Conservation (phyloP, 2,329 filamentous ascomycete species). For the Alternaria angustiovoidea region DNA sequence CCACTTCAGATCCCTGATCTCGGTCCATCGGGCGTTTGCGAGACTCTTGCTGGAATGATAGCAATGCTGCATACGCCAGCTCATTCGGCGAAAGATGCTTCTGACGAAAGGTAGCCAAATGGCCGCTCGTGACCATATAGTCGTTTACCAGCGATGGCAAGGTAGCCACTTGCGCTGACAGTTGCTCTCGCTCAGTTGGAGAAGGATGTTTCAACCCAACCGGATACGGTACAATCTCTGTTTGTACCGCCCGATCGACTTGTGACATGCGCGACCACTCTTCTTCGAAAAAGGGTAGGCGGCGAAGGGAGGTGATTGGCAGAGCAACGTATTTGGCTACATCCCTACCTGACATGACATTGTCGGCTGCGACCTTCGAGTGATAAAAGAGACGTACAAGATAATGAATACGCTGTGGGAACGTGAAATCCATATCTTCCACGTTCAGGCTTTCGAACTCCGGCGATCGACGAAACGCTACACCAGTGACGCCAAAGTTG, state of each 20-base stretch:
- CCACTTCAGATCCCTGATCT: background rate
- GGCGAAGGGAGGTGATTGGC: background rate
- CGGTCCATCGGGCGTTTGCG: background rate
- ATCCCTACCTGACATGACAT: conserved; percentile 6
- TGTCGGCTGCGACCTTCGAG: conserved; percentile 3
- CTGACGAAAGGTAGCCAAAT: background rate
- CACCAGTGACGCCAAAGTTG: background rate
- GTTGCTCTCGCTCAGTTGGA: background rate
- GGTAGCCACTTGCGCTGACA: background rate
- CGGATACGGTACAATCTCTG: background rate
- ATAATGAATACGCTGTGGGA: conserved; percentile 11
- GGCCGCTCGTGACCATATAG: background rate
- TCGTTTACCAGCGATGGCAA: background rate
- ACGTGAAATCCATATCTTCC: conserved; percentile 7
- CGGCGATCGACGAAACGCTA: background rate
- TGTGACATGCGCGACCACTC: background rate
- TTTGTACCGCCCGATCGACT: background rate
- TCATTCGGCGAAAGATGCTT: background rate
- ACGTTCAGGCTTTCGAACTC: background rate
- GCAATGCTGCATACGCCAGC: background rate
- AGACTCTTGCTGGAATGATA: background rate
- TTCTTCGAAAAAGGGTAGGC: background rate
- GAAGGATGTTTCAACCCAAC: conserved; percentile 1
- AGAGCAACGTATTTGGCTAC: conserved; percentile 3
- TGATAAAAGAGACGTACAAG: background rate